These are phyloP conservation scores for Colletotrichum trifolii DNA, from an alignment of 2,329 filamentous ascomycete species.

Conservation along the genomic window DNA sequence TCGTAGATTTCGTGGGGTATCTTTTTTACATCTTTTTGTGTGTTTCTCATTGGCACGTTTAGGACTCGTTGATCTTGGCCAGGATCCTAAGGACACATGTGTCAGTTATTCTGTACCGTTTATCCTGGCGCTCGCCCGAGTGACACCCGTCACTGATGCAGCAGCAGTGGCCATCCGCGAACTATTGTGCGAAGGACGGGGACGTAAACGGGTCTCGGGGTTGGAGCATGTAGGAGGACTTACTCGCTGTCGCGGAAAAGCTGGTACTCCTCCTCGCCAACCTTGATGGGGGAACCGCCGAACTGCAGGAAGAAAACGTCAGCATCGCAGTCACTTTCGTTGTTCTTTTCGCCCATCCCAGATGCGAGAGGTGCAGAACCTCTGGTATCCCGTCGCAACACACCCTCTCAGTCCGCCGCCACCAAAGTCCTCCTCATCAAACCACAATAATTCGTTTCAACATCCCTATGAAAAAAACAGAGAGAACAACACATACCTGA, in stretches of 20 bases:
- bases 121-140: not conserved
- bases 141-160: not conserved
- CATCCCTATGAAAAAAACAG: constrained; percentile 31
- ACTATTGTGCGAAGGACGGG: not conserved
- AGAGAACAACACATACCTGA: constrained; percentile 69
- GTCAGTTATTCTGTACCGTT: constrained; percentile 29
- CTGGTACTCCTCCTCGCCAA: constrained; percentile 95
- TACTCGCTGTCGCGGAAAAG: constrained; percentile 99
- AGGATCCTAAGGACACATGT: constrained; percentile 73
- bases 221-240: constrained; percentile 53
- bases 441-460: too few relatives aligned
- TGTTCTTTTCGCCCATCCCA: too few relatives aligned
- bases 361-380: too few relatives aligned
- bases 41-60: not conserved
- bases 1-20: constrained; percentile 36
- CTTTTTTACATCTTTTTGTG: constrained; percentile 41
- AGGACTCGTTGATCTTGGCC: constrained; percentile 96
- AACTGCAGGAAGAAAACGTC: constrained; percentile 66
- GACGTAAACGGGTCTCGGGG: too few relatives aligned
- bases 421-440: not conserved
- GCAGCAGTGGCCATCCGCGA: not conserved
- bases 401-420: not conserved
- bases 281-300: constrained; percentile 94
- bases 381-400: too few relatives aligned
- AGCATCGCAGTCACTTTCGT: not conserved